Evolutionary conservation across 805 yeast genomes (phyloP), one percentile per base, ranked within the genome.

Genomic region (Clavispora vitiphila): DNA sequence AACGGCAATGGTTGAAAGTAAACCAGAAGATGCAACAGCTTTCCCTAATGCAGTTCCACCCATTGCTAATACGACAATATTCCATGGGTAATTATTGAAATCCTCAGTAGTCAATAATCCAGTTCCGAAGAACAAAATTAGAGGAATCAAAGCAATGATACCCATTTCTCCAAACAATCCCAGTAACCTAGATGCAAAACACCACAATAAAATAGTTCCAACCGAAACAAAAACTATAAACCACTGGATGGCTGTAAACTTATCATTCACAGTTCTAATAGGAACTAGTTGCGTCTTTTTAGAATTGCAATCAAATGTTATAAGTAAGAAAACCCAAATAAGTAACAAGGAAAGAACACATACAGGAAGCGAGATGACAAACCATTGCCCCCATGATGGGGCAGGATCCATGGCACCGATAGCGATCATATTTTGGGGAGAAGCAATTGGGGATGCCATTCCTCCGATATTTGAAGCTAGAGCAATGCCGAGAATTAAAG

Each of bases 361-460:
- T 4, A 72, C 66, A 3, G 80, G 80, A 29, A 74, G 56, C 2
- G 78, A 71, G 44, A 75, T 64, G 7, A 71, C 74, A 54, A 75
- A 75, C 80, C 80, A 75, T 48, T 75, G 69, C 16, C 78, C 80
- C 80, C 80, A 75, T 3, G 72, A 63, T 7, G 80, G 80, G 36
- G 63, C 71, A 1, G 80, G 80, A 20, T 56, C 61, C 70, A 75
- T 68, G 18, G 77, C 68, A 25, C 75, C 77, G 42, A 75, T 72
- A 15, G 80, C 79, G 42, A 75, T 67, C 64, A 75, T 73, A 41
- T 75, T 75, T 51, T 75, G 80, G 2, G 80, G 80, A 9, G 77
- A 72, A 1, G 79, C 69, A 48, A 75, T 75, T 6, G 80, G 80
- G 10, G 75, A 68, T 1, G 78, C 74, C 78, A 75, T 74, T 32